phyloP scores from a whole-genome alignment of 2,329 filamentous ascomycete species.

The Alternaria rosae region DNA sequence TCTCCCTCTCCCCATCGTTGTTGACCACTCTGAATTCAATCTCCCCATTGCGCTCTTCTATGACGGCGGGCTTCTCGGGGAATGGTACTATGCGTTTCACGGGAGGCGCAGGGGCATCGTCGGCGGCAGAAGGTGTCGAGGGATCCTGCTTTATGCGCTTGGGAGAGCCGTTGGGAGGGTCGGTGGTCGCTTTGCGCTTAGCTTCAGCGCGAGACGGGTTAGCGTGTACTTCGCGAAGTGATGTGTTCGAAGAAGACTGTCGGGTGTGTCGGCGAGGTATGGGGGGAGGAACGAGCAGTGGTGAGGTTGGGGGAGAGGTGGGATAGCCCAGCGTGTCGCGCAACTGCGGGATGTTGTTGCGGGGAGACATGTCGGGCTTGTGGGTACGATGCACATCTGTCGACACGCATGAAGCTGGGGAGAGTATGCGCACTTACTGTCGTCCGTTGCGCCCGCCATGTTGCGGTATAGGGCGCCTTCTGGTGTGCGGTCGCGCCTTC shows the following conservation, averaged over 20 bases:
- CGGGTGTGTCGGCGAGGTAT: constrained; percentile 1
- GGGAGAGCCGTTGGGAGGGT: constrained; percentile 65
- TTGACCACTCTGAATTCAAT: constrained; percentile 98
- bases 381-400: background rate
- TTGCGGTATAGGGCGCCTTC: constrained; percentile 17
- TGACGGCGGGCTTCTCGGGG: constrained; percentile 90
- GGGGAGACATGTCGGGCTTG: constrained; percentile 10
- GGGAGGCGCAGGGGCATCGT: constrained; percentile 48
- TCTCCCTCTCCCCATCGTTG: constrained; percentile 88
- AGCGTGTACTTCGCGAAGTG: constrained; percentile 22
- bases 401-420: background rate
- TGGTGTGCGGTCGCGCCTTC: constrained; percentile 19
- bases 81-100: constrained; percentile 76
- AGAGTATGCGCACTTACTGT: constrained; percentile 39
- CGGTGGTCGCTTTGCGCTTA: constrained; percentile 80
- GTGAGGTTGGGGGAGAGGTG: constrained; percentile 23
- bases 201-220: constrained; percentile 37
- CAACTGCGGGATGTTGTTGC: constrained; percentile 18
- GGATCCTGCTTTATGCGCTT: constrained; percentile 63
- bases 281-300: constrained; percentile 3
- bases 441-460: constrained; percentile 49
- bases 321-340: constrained; percentile 29
- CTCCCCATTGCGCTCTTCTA: constrained; percentile 91
- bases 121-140: constrained; percentile 41
- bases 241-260: constrained; percentile 14